Percentiles rank a stretch among this genome's conserved stretches.
Evolutionary conservation across 768 basidiomycete species (phyloP).

Genomic region (Xerocomellus intermedius): DNA sequence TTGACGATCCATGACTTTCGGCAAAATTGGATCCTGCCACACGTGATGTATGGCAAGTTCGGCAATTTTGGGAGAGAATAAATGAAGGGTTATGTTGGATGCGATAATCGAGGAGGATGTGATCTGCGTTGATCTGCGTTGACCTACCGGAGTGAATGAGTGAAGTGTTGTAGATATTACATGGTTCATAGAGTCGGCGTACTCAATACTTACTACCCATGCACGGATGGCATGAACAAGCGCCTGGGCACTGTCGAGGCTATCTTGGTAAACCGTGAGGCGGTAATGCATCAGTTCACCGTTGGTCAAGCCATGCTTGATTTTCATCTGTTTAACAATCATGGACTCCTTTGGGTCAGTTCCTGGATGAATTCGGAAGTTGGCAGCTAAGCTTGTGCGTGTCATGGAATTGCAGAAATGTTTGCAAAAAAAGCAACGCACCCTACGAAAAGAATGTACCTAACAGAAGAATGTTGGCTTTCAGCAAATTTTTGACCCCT

Average conservation of each 20-base stretch:
- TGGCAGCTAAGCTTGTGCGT: background rate
- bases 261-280: background rate
- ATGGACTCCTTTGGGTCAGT: background rate
- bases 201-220: slow-evolving; percentile 1
- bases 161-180: background rate
- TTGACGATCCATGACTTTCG: background rate
- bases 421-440: background rate
- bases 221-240: background rate
- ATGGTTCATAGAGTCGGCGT: background rate
- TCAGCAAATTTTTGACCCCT: background rate
- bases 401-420: no score
- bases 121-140: background rate
- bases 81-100: background rate
- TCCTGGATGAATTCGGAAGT: background rate
- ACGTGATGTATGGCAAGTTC: background rate
- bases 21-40: slow-evolving; percentile 3
- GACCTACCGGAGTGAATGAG: background rate
- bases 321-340: slow-evolving; percentile 1
- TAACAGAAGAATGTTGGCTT: slow-evolving; percentile 2
- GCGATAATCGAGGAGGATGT: background rate
- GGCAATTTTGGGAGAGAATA: background rate
- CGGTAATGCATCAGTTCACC: background rate
- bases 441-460: background rate
- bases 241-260: background rate
- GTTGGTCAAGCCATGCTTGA: slow-evolving; percentile 2